Percentiles rank a stretch among this genome's conserved stretches.
These are phyloP conservation scores for Ascochyta koolunga DNA, from an alignment of 2,329 filamentous ascomycete genomes.

Conservation along the genomic window DNA sequence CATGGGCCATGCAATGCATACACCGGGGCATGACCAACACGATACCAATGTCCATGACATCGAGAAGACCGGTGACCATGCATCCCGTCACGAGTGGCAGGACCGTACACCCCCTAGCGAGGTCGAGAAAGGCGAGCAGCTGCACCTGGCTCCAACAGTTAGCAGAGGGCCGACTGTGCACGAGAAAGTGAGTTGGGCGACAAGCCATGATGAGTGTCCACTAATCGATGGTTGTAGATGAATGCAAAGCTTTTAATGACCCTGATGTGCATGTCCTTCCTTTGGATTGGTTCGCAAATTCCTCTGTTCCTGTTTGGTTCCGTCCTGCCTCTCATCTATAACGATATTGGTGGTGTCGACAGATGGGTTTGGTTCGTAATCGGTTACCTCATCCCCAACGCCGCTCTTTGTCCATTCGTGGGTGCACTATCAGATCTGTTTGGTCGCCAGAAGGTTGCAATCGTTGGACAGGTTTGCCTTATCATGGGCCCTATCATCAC, in stretches of 20 bases:
- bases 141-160: conserved; percentile 13
- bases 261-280: conserved; percentile 63
- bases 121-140: conserved; percentile 22
- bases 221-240: conserved; percentile 19
- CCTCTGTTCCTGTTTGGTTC: conserved; percentile 57
- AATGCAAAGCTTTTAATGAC: conserved; percentile 58
- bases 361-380: conserved; percentile 63
- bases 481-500: conserved; percentile 46
- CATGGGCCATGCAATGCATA: conserved; percentile 18
- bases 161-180: conserved; percentile 31
- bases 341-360: conserved; percentile 65
- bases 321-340: conserved; percentile 60
- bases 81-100: conserved; percentile 18
- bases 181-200: conserved; percentile 23
- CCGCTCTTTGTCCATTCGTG: conserved; percentile 67
- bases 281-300: conserved; percentile 67
- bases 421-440: conserved; percentile 52
- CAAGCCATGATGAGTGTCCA: neutral
- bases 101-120: conserved; percentile 26
- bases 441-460: conserved; percentile 42
- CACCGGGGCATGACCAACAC: conserved; percentile 13
- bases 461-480: conserved; percentile 40
- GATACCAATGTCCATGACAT: conserved; percentile 7
- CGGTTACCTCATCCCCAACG: conserved; percentile 61
- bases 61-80: conserved; percentile 1